Base-by-base conservation (phyloP, 108 stramenopile genomes). In the Cyclotella cryptica region DNA sequence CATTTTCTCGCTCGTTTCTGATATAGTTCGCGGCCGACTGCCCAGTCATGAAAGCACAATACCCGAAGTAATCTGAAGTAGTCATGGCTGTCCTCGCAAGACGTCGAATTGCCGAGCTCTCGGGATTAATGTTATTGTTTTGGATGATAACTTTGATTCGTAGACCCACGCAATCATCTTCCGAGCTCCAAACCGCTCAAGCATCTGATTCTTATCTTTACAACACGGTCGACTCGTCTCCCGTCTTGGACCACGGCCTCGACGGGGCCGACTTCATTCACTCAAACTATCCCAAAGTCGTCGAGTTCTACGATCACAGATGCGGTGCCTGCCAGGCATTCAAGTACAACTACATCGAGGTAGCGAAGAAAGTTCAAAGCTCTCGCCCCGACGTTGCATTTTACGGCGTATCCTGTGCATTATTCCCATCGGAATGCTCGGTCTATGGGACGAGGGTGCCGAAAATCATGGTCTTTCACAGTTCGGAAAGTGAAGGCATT, bases 281-380 rank as follows among this genome's bases (percentile, higher is more conserved):
- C 44, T 57, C 77, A 13, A 70, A 39, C 5, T 24, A 57, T 15
- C 64, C 77, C 49, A 55, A 65, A 49, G 77, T 78, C 0, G 63
- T 78, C 3, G 77, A 78, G 66, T 78, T 78, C 46, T 78, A 78
- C 77, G 57, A 78, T 7, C 77, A 62, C 2, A 65, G 53, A 39
- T 78, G 77, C 70, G 77, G 70, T 19, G 69, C 69, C 0, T 78
- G 77, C 21, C 69, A 64, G 42, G 69, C 77, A 10, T 78, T 78
- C 53, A 65, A 52, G 40, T 65, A 60, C 13, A 78, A 78, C 39
- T 78, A 78, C 44, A 62, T 66, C 43, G 70, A 66, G 19, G 44
- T 65, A 13, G 77, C 77, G 0, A 71, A 66, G 52, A 78, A 66
- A 42, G 69, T 78, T 0, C 10, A 46, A 15, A 43, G 22, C 13